These are phyloP conservation scores for Schoenoplectus tabernaemontani DNA, from an alignment of 202 grass and related monocot species.

Conservation along the genomic window DNA sequence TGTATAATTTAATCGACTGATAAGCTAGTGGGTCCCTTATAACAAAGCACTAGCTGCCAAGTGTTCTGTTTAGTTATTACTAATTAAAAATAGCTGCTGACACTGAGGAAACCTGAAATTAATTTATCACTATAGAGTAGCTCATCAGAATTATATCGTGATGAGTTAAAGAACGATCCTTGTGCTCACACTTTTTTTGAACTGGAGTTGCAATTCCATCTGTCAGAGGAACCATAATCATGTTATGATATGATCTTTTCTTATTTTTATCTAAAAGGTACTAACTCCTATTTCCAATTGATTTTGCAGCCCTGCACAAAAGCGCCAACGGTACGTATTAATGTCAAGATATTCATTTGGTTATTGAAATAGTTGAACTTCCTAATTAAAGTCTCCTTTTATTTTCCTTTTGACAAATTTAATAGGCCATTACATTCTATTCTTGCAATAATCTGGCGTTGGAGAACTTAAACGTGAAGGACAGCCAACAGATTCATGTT, in stretches of 20 bases:
- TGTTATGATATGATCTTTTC: background rate
- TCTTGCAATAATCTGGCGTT: slow-evolving; percentile 35
- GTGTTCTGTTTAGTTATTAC: background rate
- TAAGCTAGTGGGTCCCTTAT: background rate
- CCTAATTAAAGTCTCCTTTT: background rate
- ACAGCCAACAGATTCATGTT: slow-evolving; percentile 80
- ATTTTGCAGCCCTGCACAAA: slow-evolving; percentile 47
- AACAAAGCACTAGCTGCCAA: background rate
- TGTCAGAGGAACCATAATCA: background rate
- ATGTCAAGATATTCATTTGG: background rate
- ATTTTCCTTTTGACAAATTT: background rate
- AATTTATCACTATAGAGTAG: background rate
- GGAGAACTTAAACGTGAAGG: slow-evolving; percentile 27
- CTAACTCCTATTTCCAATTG: background rate
- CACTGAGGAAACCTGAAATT: background rate
- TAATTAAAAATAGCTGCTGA: background rate
- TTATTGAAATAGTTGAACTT: background rate
- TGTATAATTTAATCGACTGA: background rate
- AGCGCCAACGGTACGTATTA: slow-evolving; percentile 50
- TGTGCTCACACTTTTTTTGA: background rate
- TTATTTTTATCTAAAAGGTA: background rate
- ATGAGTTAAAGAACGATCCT: background rate
- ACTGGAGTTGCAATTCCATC: background rate
- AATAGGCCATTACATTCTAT: slow-evolving; percentile 44
- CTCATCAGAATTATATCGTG: background rate